phyloP scores from a whole-genome alignment of 495 filamentous ascomycete genomes.

The Aspergillus diversus region DNA sequence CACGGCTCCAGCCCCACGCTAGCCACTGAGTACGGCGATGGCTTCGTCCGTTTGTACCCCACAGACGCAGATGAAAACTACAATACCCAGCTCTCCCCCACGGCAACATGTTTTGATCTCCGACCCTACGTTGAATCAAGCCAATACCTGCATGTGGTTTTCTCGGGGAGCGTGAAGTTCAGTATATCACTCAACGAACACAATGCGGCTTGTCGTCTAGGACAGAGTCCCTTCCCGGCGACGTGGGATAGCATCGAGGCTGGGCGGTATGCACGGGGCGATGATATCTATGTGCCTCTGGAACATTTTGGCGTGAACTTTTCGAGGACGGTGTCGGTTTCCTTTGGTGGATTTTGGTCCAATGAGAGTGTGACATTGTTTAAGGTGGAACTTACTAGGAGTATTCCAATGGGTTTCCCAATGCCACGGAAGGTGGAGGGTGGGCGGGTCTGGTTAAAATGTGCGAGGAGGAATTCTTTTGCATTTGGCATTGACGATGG shows the following conservation, averaged over 20 bases:
- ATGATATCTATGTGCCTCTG: conserved; percentile 75
- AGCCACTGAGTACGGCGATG: conserved; percentile 51
- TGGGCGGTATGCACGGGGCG: conserved; percentile 54
- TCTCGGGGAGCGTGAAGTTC: conserved; percentile 68
- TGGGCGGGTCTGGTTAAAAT: conserved; percentile 64
- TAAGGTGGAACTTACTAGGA: conserved; percentile 65
- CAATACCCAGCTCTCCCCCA: conserved; percentile 62
- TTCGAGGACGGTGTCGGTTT: conserved; percentile 62
- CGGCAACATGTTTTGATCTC: conserved; percentile 63
- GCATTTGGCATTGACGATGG: conserved; percentile 85
- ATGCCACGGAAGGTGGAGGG: conserved; percentile 65
- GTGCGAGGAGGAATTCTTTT: conserved; percentile 73
- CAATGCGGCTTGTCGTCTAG: conserved; percentile 63
- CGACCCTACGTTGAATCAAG: conserved; percentile 42
- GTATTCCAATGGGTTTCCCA: conserved; percentile 43
- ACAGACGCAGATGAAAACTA: conserved; percentile 70
- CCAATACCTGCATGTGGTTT: conserved; percentile 72
- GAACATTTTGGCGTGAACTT: conserved; percentile 71
- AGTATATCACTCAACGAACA: conserved; percentile 73
- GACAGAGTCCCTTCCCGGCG: conserved; percentile 67
- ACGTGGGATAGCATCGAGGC: conserved; percentile 77
- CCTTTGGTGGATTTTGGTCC: conserved; percentile 70
- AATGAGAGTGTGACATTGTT: conserved; percentile 54
- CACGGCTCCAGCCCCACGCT: conserved; percentile 71
- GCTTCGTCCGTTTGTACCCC: conserved; percentile 60